These are phyloP conservation scores for Globisporangium abappressorium DNA, from an alignment of 352 stramenopile species.

Conservation along the genomic window DNA sequence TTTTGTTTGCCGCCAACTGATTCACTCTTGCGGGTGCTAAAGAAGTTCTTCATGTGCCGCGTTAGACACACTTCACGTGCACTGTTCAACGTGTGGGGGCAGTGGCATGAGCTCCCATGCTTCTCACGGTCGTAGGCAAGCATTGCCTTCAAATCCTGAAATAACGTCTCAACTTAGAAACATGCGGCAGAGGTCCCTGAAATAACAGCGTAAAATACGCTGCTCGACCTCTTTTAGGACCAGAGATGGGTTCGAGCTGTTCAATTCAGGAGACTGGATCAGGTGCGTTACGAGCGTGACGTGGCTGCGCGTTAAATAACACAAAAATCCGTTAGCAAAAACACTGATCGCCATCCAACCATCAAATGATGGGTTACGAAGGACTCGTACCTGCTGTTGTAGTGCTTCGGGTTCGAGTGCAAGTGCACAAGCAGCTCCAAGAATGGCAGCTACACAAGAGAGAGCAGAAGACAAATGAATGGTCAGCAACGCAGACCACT, in stretches of 20 bases:
- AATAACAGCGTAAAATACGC: slow-evolving; percentile 80
- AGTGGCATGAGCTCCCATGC: too few relatives aligned
- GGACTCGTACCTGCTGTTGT: slow-evolving; percentile 51
- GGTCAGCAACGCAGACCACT: not conserved
- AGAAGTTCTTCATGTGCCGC: too few relatives aligned
- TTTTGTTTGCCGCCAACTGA: too few relatives aligned
- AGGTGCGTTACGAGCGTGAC: slow-evolving; percentile 77
- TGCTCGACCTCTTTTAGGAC: slow-evolving; percentile 73
- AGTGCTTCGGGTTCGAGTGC: slow-evolving; percentile 67
- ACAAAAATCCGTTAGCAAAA: slow-evolving; percentile 4
- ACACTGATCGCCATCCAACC: not conserved
- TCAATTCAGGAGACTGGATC: slow-evolving; percentile 81
- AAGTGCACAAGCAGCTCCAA: slow-evolving; percentile 81
- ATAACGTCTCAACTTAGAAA: slow-evolving; percentile 31
- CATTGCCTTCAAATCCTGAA: too few relatives aligned
- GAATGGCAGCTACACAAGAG: slow-evolving; percentile 50
- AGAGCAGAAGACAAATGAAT: not conserved
- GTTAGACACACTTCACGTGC: too few relatives aligned
- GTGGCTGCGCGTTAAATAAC: slow-evolving; percentile 28
- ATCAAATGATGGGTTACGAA: not conserved
- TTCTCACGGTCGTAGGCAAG: too few relatives aligned
- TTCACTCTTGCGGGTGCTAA: too few relatives aligned
- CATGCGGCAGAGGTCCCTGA: slow-evolving; percentile 66
- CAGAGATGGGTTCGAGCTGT: slow-evolving; percentile 62
- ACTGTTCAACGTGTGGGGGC: too few relatives aligned